Conservation (phyloP, 2,329 filamentous ascomycete genomes). For the Dactylellina parvicollis region DNA sequence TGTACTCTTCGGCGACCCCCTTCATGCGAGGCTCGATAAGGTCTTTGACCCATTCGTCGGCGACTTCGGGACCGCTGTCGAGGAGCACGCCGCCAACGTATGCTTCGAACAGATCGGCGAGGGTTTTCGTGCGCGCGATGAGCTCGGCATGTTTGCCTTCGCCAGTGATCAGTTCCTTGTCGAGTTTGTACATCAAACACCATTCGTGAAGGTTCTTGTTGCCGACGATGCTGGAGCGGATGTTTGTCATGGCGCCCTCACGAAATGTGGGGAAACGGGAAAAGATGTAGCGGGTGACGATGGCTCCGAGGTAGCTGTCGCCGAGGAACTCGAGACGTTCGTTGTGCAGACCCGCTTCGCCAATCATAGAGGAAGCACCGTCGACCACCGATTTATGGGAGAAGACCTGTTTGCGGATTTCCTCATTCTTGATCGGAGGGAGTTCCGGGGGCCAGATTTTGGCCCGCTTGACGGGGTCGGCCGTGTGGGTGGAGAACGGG, state of each 20-base stretch:
- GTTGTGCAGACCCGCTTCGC: constrained; percentile 56
- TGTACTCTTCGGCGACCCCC: constrained; percentile 52
- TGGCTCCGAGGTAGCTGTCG: constrained; percentile 57
- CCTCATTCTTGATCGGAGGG: constrained; percentile 54
- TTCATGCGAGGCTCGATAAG: constrained; percentile 56
- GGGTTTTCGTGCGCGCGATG: constrained; percentile 52
- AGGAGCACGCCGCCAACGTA: constrained; percentile 57
- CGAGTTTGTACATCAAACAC: constrained; percentile 67
- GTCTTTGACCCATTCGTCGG: constrained; percentile 55
- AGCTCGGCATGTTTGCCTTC: constrained; percentile 44
- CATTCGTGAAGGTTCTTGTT: constrained; percentile 56
- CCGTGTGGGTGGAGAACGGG: constrained; percentile 38
- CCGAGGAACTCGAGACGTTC: constrained; percentile 58
- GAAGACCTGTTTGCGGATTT: constrained; percentile 57
- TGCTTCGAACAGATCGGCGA: constrained; percentile 58
- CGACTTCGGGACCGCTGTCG: constrained; percentile 53
- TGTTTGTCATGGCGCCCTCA: constrained; percentile 57
- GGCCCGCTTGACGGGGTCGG: constrained; percentile 42
- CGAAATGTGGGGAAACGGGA: constrained; percentile 55
- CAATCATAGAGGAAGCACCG: constrained; percentile 55
- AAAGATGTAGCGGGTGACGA: constrained; percentile 57
- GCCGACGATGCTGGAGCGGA: constrained; percentile 57
- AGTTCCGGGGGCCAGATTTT: constrained; percentile 57
- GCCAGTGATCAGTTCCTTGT: constrained; percentile 65
- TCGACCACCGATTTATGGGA: constrained; percentile 57